Evolutionary conservation across 2,329 filamentous ascomycete genomes (phyloP).

Genomic region (Pseudogymnoascus sp.): DNA sequence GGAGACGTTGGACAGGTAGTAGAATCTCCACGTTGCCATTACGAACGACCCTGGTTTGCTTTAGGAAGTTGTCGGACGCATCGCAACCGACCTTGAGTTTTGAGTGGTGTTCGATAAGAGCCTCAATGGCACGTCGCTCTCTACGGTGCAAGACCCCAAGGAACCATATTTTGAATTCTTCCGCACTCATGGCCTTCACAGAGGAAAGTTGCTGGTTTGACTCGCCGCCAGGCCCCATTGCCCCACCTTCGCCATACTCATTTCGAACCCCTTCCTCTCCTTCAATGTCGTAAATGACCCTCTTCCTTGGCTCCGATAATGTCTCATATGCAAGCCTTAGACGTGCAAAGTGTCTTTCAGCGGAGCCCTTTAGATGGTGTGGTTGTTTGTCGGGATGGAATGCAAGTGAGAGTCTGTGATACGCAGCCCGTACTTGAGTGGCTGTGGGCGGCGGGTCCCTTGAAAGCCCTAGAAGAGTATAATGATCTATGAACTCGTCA

Average conservation of each 20-base stretch:
- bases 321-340: slow-evolving; percentile 35
- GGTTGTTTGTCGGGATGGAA: slow-evolving; percentile 39
- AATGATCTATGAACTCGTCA: slow-evolving; percentile 28
- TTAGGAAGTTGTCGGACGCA: slow-evolving; percentile 18
- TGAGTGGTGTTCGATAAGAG: slow-evolving; percentile 23
- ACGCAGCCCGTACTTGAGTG: slow-evolving; percentile 34
- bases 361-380: slow-evolving; percentile 28
- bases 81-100: slow-evolving; percentile 26
- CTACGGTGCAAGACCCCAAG: slow-evolving; percentile 30
- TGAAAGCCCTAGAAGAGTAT: slow-evolving; percentile 32
- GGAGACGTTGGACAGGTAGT: slow-evolving; percentile 23
- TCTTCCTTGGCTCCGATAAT: slow-evolving; percentile 32
- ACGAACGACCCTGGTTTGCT: background rate
- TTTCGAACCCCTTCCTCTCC: slow-evolving; percentile 32
- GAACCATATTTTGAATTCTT: slow-evolving; percentile 14
- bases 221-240: slow-evolving; percentile 27
- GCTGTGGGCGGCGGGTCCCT: slow-evolving; percentile 32
- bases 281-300: slow-evolving; percentile 34
- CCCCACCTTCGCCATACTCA: slow-evolving; percentile 30
- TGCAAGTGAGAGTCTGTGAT: slow-evolving; percentile 33
- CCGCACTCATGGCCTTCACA: slow-evolving; percentile 12
- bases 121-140: slow-evolving; percentile 30
- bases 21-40: slow-evolving; percentile 8
- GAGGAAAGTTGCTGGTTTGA: slow-evolving; percentile 23
- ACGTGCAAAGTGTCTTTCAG: slow-evolving; percentile 30